A percentile compares a stretch with the other conserved stretches of the same genome.
Evolutionary conservation across 345 rosid species (phyloP).

Genomic region (Pistacia integerrima): DNA sequence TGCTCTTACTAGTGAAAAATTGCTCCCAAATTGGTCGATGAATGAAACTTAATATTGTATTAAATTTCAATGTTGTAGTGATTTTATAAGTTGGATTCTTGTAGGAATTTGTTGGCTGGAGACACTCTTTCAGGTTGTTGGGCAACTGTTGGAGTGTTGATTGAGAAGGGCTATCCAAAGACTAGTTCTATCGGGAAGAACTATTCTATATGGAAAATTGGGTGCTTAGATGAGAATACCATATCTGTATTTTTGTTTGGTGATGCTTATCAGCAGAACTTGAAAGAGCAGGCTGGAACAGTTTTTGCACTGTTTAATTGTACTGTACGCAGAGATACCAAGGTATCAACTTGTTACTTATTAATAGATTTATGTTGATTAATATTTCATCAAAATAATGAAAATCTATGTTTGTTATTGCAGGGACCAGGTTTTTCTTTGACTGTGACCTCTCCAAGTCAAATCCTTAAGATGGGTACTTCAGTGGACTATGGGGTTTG

Average conservation of each 20-base stretch:
- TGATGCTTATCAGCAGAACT: constrained; percentile 67
- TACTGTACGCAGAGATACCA: constrained; percentile 58
- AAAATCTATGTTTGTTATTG: constrained; percentile 19
- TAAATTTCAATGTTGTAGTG: not conserved
- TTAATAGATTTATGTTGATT: not conserved
- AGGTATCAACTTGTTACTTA: constrained; percentile 39
- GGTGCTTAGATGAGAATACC: constrained; percentile 61
- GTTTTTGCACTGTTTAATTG: constrained; percentile 79
- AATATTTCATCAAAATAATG: not conserved
- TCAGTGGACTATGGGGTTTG: constrained; percentile 91
- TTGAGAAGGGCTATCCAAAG: constrained; percentile 73
- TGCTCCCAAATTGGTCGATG: constrained; percentile 2
- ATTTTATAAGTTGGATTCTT: constrained; percentile 19
- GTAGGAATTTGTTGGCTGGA: constrained; percentile 73
- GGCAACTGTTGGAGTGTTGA: constrained; percentile 85
- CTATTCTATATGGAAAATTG: constrained; percentile 73
- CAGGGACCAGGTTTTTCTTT: constrained; percentile 77
- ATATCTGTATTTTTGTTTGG: constrained; percentile 88
- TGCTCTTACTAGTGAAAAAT: not conserved
- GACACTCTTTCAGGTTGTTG: constrained; percentile 82
- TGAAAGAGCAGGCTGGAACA: constrained; percentile 63
- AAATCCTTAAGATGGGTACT: constrained; percentile 74
- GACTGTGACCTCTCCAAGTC: constrained; percentile 63
- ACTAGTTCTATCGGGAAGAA: constrained; percentile 77
- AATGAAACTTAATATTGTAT: not conserved